Evolutionary conservation across 805 yeast genomes (phyloP).

Genomic region (Komagataella ulmi): DNA sequence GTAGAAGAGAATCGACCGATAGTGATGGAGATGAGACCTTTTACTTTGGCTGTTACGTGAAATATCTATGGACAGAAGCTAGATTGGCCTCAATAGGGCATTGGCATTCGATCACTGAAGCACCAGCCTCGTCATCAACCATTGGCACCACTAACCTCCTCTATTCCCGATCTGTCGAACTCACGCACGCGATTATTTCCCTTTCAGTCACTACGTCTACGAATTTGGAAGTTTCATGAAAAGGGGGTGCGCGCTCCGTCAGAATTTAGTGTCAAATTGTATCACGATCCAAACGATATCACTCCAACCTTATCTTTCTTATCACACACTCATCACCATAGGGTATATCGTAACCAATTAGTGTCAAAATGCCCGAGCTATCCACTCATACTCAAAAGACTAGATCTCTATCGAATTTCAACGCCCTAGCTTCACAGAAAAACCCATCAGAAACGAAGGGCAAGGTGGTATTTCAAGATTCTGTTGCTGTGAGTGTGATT

Average conservation of each 20-base stretch:
- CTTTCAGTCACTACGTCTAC: slow-evolving; percentile 22
- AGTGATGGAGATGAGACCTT: too few species aligned
- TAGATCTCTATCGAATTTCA: background rate
- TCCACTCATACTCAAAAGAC: background rate
- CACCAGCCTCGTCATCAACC: too few species aligned
- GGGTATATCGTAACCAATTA: background rate
- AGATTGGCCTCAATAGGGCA: too few species aligned
- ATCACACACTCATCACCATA: background rate
- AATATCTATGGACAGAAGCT: too few species aligned
- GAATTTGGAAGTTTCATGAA: background rate
- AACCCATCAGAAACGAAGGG: background rate
- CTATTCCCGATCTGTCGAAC: too few species aligned
- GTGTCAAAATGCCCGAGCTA: background rate
- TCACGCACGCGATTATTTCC: background rate
- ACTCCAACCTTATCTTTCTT: background rate
- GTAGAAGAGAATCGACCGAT: too few species aligned
- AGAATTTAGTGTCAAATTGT: background rate
- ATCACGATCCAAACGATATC: background rate
- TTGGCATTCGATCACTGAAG: too few species aligned
- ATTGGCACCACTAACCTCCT: background rate
- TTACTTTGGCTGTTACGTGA: too few species aligned
- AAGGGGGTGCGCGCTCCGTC: background rate
- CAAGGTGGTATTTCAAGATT: background rate
- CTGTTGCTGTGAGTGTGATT: background rate
- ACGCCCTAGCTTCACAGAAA: background rate